Evolutionary conservation across 805 yeast species (phyloP).

Genomic region (Myxozyma vanderwaltii): DNA sequence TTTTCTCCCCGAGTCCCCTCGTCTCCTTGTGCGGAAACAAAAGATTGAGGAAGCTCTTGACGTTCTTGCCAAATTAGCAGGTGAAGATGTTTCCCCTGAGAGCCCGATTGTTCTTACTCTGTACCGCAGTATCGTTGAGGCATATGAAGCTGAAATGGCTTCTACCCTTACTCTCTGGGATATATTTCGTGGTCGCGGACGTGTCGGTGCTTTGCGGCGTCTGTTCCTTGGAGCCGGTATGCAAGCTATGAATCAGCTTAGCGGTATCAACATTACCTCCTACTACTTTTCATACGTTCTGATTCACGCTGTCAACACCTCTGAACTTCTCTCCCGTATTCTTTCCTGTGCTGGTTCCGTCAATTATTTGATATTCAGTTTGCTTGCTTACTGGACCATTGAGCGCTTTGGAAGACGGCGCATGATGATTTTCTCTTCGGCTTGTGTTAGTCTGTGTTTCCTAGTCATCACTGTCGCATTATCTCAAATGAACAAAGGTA

Average conservation of each 20-base stretch:
- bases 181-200: slow-evolving; percentile 13
- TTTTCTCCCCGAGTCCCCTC: slow-evolving; percentile 73
- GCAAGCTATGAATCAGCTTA: slow-evolving; percentile 34
- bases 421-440: slow-evolving; percentile 35
- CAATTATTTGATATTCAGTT: slow-evolving; percentile 40
- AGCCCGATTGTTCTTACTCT: slow-evolving; percentile 18
- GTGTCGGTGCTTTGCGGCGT: slow-evolving; percentile 22
- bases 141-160: slow-evolving; percentile 17
- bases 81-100: slow-evolving; percentile 23
- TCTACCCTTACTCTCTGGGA: slow-evolving; percentile 16
- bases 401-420: slow-evolving; percentile 45
- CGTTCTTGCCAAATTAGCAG: slow-evolving; percentile 48
- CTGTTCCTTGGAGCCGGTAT: slow-evolving; percentile 27
- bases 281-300: slow-evolving; percentile 51
- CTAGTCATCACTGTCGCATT: slow-evolving; percentile 44
- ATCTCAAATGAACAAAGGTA: slow-evolving; percentile 36
- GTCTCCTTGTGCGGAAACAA: slow-evolving; percentile 63
- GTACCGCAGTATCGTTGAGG: slow-evolving; percentile 14
- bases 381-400: slow-evolving; percentile 40
- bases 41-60: slow-evolving; percentile 57
- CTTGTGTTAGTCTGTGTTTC: slow-evolving; percentile 47
- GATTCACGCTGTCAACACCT: slow-evolving; percentile 44
- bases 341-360: slow-evolving; percentile 42
- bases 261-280: slow-evolving; percentile 32
- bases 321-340: slow-evolving; percentile 50